Conservation (phyloP, 1,139 yeast genomes). For the Candida sp. region DNA sequence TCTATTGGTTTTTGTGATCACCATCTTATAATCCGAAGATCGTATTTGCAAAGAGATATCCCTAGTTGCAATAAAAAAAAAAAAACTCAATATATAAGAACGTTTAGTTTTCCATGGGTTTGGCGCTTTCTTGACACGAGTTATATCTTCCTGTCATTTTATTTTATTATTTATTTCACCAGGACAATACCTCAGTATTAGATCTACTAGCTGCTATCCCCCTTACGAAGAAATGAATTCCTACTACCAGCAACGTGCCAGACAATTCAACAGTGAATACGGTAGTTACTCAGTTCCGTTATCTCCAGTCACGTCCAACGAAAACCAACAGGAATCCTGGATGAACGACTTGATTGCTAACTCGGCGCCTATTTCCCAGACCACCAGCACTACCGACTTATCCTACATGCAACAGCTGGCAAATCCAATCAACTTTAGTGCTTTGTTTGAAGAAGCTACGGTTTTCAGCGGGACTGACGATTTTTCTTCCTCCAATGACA, state of each 20-base stretch:
- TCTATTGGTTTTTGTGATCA: background rate
- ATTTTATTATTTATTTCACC: background rate
- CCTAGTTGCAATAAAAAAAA: background rate
- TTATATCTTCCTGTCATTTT: background rate
- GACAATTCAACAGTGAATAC: slow-evolving; percentile 6
- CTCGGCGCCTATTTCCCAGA: slow-evolving; percentile 18
- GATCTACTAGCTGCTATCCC: background rate
- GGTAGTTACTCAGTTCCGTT: slow-evolving; percentile 16
- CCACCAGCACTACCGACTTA: slow-evolving; percentile 19
- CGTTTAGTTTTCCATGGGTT: background rate
- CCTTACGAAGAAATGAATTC: background rate
- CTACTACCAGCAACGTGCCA: slow-evolving; percentile 2
- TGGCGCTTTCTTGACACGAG: too few relatives aligned
- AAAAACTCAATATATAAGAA: background rate
- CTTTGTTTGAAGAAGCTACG: slow-evolving; percentile 4
- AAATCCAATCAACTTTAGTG: slow-evolving; percentile 7
- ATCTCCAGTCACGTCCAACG: slow-evolving; percentile 17
- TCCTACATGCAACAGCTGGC: slow-evolving; percentile 3
- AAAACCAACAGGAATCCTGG: slow-evolving; percentile 19
- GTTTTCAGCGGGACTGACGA: slow-evolving; percentile 8
- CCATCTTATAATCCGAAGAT: background rate
- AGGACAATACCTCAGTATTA: background rate
- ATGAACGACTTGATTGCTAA: slow-evolving; percentile 22
- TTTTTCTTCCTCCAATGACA: slow-evolving; percentile 9
- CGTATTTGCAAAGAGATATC: background rate